These are phyloP conservation scores for Scleroderma bovista DNA, from an alignment of 768 basidiomycete genomes.

Conservation along the genomic window DNA sequence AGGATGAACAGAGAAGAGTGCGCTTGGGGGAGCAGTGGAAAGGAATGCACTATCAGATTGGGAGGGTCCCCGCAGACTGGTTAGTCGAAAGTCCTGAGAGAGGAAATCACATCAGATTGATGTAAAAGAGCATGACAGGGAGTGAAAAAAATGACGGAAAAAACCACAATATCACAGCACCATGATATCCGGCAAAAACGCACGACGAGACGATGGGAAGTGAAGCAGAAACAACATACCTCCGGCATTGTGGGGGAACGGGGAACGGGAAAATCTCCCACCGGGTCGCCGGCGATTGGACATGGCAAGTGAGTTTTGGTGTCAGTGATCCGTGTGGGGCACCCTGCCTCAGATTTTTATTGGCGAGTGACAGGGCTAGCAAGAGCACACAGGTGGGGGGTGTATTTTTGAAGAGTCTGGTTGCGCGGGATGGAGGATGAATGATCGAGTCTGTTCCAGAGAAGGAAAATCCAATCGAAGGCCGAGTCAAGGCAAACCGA, in stretches of 20 bases:
- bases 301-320: slow-evolving; percentile 17
- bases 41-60: background rate
- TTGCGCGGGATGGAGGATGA: background rate
- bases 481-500: background rate
- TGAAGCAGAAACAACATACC: slow-evolving; percentile 18
- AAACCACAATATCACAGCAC: background rate
- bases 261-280: slow-evolving; percentile 9
- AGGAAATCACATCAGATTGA: background rate
- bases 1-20: background rate
- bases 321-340: background rate
- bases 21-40: background rate
- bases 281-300: slow-evolving; percentile 12
- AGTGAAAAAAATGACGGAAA: background rate
- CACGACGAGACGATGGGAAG: slow-evolving; percentile 6
- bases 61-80: background rate
- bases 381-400: no score
- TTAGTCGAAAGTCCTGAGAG: slow-evolving; percentile 8
- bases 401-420: background rate
- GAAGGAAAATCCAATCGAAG: background rate
- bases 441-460: background rate
- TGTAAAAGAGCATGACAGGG: background rate
- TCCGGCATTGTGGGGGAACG: slow-evolving; percentile 10
- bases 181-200: slow-evolving; percentile 1
- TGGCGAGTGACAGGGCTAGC: background rate
- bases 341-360: background rate